phyloP scores from a whole-genome alignment of 2,329 filamentous ascomycete species.

The Nemania abortiva region DNA sequence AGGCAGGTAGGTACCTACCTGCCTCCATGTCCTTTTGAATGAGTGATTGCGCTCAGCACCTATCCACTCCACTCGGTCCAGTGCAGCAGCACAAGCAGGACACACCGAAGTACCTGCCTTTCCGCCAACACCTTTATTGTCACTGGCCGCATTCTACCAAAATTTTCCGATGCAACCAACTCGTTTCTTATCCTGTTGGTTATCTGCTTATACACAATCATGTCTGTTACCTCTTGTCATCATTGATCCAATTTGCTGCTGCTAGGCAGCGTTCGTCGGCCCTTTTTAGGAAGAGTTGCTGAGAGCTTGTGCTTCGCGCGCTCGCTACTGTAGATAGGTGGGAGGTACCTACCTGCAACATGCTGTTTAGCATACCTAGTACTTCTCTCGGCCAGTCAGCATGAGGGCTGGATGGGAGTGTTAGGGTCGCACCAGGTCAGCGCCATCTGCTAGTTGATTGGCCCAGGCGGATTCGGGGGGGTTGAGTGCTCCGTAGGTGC shows the following conservation, averaged over 20 bases:
- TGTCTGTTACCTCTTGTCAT: neutral
- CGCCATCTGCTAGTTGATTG: conserved; percentile 45
- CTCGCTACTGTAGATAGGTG: neutral
- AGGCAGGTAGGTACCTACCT: conserved; percentile 5
- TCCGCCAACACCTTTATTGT: neutral
- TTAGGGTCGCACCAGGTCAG: conserved; percentile 48
- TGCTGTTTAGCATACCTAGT: conserved; percentile 24
- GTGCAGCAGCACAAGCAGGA: neutral
- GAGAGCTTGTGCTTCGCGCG: neutral
- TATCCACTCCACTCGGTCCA: conserved; percentile 11
- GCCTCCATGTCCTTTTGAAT: conserved; percentile 11
- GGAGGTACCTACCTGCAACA: conserved; percentile 18
- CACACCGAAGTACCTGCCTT: conserved; percentile 4
- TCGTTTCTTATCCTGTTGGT: neutral
- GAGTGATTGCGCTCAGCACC: conserved; percentile 29
- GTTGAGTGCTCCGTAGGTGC: conserved; percentile 19
- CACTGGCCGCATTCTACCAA: neutral
- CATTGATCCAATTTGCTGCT: neutral
- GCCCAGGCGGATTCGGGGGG: conserved; percentile 41
- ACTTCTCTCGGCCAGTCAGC: conserved; percentile 32
- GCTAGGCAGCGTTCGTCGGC: neutral
- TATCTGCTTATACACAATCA: neutral
- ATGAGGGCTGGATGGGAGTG: conserved; percentile 25
- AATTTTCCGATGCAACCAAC: neutral
- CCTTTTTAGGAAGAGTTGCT: neutral